These are phyloP conservation scores for Penicillium rolfsii DNA, from an alignment of 2,329 filamentous ascomycete species.

Conservation along the genomic window DNA sequence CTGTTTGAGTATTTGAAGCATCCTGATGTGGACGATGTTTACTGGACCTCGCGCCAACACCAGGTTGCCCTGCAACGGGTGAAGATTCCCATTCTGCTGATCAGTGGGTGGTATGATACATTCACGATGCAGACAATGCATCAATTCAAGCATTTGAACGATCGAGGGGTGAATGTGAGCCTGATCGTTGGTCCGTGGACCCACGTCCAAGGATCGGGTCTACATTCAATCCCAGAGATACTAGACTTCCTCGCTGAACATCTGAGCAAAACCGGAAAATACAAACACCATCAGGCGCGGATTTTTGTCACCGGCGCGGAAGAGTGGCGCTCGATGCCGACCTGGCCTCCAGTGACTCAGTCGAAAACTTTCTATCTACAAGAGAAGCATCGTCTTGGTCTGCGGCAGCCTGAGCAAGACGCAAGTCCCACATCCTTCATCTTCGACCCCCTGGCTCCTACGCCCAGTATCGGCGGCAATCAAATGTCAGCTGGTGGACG, in stretches of 20 bases:
- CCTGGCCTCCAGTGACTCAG: constrained; percentile 18
- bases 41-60: constrained; percentile 18
- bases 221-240: constrained; percentile 20
- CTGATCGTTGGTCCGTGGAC: constrained; percentile 26
- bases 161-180: constrained; percentile 16
- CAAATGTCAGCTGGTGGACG: constrained; percentile 20
- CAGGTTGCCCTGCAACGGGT: constrained; percentile 15
- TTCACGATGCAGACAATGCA: constrained; percentile 21
- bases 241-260: constrained; percentile 20
- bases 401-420: constrained; percentile 8
- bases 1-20: constrained; percentile 22
- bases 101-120: constrained; percentile 24
- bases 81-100: constrained; percentile 19
- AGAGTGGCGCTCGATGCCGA: constrained; percentile 19
- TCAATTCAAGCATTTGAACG: constrained; percentile 14
- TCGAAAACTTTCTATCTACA: constrained; percentile 15
- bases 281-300: constrained; percentile 11
- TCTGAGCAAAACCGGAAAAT: constrained; percentile 20
- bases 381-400: constrained; percentile 5
- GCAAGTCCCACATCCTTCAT: constrained; percentile 14
- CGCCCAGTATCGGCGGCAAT: constrained; percentile 23
- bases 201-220: constrained; percentile 19
- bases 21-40: constrained; percentile 15
- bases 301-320: constrained; percentile 20
- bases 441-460: constrained; percentile 20